These are phyloP conservation scores for Daldinia eschscholtzii DNA, from an alignment of 2,329 filamentous ascomycete genomes.

Conservation along the genomic window DNA sequence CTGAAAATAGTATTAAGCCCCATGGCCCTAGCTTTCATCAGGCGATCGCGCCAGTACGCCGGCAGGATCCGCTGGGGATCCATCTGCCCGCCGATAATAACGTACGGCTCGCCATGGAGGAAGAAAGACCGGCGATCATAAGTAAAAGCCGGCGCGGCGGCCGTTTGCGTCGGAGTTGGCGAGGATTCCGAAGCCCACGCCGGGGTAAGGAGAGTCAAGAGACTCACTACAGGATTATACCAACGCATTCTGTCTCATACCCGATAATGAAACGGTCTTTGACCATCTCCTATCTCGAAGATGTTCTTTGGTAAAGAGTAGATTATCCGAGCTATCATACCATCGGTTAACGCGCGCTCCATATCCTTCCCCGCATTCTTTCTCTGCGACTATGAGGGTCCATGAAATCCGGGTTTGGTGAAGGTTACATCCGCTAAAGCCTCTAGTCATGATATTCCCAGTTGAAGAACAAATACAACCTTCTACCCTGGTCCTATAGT, in stretches of 20 bases:
- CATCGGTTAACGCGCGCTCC: neutral
- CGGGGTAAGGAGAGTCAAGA: constrained; percentile 12
- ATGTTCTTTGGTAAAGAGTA: neutral
- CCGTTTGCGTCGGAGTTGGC: constrained; percentile 27
- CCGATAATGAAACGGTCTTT: neutral
- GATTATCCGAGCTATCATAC: constrained; percentile 14
- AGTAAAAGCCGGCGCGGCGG: constrained; percentile 51
- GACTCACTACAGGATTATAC: constrained; percentile 7
- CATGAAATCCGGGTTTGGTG: constrained; percentile 12
- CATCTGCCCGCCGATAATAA: constrained; percentile 64
- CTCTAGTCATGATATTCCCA: constrained; percentile 10
- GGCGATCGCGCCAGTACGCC: constrained; percentile 61
- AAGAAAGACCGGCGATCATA: constrained; percentile 57
- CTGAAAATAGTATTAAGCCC: constrained; percentile 64
- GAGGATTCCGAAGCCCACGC: constrained; percentile 10
- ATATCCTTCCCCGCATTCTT: constrained; percentile 37
- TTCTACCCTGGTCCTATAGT: neutral
- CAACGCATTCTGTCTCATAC: constrained; percentile 25
- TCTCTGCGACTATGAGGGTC: constrained; percentile 18
- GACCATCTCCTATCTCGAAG: neutral
- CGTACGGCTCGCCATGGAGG: constrained; percentile 56
- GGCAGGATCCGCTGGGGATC: constrained; percentile 63
- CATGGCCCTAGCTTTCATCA: constrained; percentile 60
- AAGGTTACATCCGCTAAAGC: constrained; percentile 38
- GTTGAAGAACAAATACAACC: constrained; percentile 8